phyloP scores from a whole-genome alignment of 73 alveolate species.

The Tetrahymena malaccensis region DNA sequence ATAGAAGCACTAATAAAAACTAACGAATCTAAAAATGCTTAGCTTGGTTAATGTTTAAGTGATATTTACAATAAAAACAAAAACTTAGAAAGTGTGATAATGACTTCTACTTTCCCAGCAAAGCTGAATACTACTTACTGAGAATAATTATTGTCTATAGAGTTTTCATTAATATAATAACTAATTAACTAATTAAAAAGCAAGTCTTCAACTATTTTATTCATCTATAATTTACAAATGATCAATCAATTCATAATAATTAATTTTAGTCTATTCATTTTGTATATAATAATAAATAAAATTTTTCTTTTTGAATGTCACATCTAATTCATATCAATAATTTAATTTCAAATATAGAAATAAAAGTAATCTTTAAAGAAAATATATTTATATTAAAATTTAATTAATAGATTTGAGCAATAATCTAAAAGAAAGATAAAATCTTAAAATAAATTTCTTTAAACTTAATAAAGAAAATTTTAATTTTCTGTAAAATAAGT shows the following conservation, averaged over 20 bases:
- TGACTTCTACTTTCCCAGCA: not conserved
- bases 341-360: too few relatives aligned
- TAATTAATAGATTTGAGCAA: too few relatives aligned
- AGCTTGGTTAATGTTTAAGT: not conserved
- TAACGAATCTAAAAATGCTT: not conserved
- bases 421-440: too few relatives aligned
- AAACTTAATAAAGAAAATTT: too few relatives aligned
- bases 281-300: not conserved
- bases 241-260: not conserved
- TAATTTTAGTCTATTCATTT: not conserved
- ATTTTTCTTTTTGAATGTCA: not conserved
- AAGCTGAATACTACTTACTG: not conserved
- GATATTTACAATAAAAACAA: not conserved
- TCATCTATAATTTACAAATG: too few relatives aligned
- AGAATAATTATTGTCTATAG: not conserved
- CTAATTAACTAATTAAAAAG: too few relatives aligned
- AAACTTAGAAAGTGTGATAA: not conserved
- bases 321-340: too few relatives aligned
- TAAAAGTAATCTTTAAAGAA: too few relatives aligned
- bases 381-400: too few relatives aligned
- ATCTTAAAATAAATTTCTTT: too few relatives aligned
- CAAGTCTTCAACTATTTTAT: too few relatives aligned
- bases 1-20: not conserved
- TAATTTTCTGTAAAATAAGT: too few relatives aligned
- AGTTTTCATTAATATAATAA: not conserved